phyloP scores from a whole-genome alignment of 2,329 filamentous ascomycete species.

The Fusarium albidum region DNA sequence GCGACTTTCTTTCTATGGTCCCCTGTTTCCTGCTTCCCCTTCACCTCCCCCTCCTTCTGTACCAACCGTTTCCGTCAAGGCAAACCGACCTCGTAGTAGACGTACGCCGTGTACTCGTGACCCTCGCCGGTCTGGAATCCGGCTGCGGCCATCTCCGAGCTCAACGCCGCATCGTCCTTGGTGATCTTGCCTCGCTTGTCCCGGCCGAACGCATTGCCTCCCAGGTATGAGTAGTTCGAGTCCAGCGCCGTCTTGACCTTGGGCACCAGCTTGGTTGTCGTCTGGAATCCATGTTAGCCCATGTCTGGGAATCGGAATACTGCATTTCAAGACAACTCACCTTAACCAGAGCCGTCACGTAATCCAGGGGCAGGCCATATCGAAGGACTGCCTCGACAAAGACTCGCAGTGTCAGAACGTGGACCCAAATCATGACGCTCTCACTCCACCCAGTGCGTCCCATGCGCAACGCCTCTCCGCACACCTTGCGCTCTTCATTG shows the following conservation, averaged over 20 bases:
- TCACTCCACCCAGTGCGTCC: conserved; percentile 95
- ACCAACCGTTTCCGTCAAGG: conserved; percentile 42
- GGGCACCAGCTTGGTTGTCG: conserved; percentile 80
- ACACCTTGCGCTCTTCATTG: conserved; percentile 88
- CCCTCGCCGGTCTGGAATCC: conserved; percentile 73
- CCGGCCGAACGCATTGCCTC: conserved; percentile 89
- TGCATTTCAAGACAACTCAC: conserved; percentile 60
- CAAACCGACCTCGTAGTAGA: conserved; percentile 95
- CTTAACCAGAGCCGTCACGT: conserved; percentile 84
- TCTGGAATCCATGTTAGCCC: conserved; percentile 59
- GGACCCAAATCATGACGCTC: conserved; percentile 94
- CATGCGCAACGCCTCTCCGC: conserved; percentile 88
- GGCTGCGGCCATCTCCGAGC: conserved; percentile 84
- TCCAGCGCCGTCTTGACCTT: conserved; percentile 85
- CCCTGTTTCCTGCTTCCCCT: conserved; percentile 4
- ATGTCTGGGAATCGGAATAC: neutral
- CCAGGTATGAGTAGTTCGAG: conserved; percentile 86
- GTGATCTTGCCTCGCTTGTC: conserved; percentile 94
- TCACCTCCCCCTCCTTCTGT: neutral
- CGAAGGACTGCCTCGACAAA: conserved; percentile 98
- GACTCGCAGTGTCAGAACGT: conserved; percentile 87
- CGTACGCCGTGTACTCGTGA: conserved; percentile 91
- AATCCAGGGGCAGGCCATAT: conserved; percentile 91
- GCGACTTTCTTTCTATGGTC: conserved; percentile 20
- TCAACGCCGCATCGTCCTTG: conserved; percentile 84